A percentile compares a stretch with the other conserved stretches of the same genome.
Conservation (phyloP, 495 filamentous ascomycete genomes). For the Aspergillus cristatus region DNA sequence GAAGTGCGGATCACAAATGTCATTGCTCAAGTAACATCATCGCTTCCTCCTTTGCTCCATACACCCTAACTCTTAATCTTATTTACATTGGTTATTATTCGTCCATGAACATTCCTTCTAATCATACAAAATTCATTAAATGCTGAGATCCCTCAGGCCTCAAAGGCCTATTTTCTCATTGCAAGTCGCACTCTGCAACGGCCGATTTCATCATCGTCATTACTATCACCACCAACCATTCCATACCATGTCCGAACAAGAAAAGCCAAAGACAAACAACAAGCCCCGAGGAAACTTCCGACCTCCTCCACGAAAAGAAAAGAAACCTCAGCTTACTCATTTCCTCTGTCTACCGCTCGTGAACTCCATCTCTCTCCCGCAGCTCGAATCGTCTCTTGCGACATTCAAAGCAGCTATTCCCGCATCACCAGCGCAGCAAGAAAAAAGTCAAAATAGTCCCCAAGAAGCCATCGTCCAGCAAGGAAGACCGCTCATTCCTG, state of each 20-base stretch:
- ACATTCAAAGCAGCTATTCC: constrained; percentile 51
- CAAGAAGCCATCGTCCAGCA: constrained; percentile 14
- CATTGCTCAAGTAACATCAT: no score
- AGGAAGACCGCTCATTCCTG: constrained; percentile 29
- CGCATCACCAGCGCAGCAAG: neutral
- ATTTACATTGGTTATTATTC: no score
- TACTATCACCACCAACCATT: neutral
- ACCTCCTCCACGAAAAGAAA: constrained; percentile 9
- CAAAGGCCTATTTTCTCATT: neutral
- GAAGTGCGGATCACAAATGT: constrained; percentile 1
- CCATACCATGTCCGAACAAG: neutral
- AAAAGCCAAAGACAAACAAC: no score
- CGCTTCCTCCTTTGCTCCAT: no score
- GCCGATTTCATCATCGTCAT: neutral
- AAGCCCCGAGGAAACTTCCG: neutral
- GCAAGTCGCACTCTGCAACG: neutral
- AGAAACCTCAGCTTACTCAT: constrained; percentile 58
- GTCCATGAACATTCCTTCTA: no score
- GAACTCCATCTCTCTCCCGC: constrained; percentile 48
- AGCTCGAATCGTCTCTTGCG: constrained; percentile 51
- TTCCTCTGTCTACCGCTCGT: constrained; percentile 81
- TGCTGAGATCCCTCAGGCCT: no score
- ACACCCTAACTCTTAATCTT: no score
- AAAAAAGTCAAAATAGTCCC: constrained; percentile 2
- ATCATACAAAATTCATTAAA: no score